A percentile compares a stretch with the other conserved stretches of the same genome.
Conservation (phyloP, 352 stramenopile species). For the Phytophthora hybrid region DNA sequence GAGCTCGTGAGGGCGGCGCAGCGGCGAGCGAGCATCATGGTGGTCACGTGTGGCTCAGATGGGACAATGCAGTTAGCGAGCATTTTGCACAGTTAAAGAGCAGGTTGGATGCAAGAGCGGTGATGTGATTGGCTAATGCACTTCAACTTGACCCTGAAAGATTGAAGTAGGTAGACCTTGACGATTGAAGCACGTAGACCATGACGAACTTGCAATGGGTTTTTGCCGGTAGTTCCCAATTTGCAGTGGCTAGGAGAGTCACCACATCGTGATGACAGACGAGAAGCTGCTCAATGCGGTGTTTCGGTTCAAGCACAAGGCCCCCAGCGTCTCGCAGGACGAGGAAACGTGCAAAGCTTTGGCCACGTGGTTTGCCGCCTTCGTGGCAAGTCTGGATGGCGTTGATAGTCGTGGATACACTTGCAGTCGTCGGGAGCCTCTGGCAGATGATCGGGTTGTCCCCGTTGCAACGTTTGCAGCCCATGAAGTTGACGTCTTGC, state of each 20-base stretch:
- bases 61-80: not conserved
- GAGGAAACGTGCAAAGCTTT: slow-evolving; percentile 34
- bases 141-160: slow-evolving; percentile 21
- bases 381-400: slow-evolving; percentile 23
- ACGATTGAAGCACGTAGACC: not conserved
- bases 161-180: not conserved
- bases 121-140: slow-evolving; percentile 3
- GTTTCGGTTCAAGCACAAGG: slow-evolving; percentile 58
- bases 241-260: not conserved
- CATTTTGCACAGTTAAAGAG: not conserved
- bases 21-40: slow-evolving; percentile 32
- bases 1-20: not conserved
- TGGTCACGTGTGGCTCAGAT: slow-evolving; percentile 22
- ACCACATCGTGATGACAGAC: not conserved
- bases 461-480: slow-evolving; percentile 30
- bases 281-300: slow-evolving; percentile 40
- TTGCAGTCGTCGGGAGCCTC: slow-evolving; percentile 22
- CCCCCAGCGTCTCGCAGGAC: slow-evolving; percentile 41
- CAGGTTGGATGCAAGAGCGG: slow-evolving; percentile 2
- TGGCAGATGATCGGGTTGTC: slow-evolving; percentile 36
- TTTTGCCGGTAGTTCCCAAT: not conserved
- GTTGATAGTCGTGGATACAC: slow-evolving; percentile 13
- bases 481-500: slow-evolving; percentile 36
- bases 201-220: too few relatives aligned
- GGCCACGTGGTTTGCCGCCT: slow-evolving; percentile 27